Base-by-base conservation (phyloP, 1,284 basidiomycete species). In the Microbotryum intermedium region DNA sequence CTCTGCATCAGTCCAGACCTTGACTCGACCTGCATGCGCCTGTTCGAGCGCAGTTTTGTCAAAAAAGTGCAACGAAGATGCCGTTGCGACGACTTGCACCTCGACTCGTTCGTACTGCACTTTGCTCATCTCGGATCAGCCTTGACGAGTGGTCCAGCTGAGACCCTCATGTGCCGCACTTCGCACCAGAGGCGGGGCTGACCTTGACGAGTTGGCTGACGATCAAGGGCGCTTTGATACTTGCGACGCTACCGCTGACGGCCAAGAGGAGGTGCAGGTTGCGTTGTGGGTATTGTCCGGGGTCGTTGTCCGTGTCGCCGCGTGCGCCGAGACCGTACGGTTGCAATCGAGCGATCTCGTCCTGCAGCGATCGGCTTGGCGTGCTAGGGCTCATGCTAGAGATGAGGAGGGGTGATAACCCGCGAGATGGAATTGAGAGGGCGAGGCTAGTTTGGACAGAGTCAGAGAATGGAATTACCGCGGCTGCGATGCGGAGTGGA, bases 181-280 rank as follows among this genome's bases (percentile, higher is more conserved):
- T 47, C 26, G 1, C 5, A 2, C 44, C 2, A 28, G 25, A 45
- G 20, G 13, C 21, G 7, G 30, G 16, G 16, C 34, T 39, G 34
- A 91, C 91, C 68, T 78, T 76, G 55, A 86, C 76, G 39, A 97
- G 78, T 62, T 84, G 84, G 30, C 82, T 76, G 4, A 91, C 88
- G 56, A 98, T 97, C 44, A 94, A 78, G 1, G 92, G 91, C 1
- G 87, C 84, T 73, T 97, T 97, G 71, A 98, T 82, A 55, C 89
- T 90, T 0, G 94, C 94, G 1, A 98, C 94, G 69, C 90, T 94
- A 13, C 94, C 93, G 0, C 90, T 90, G 0, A 87, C 84, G 54
- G 94, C 85, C 46, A 98, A 77, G 7, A 97, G 77, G 44, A 97
- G 82, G 72, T 97, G 78, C 49, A 77, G 52, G 21, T 50, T 54